Percentiles rank a stretch among this genome's conserved stretches.
Evolutionary conservation across 148 eudicot species (phyloP).

Genomic region (Mesembryanthemum crystallinum): DNA sequence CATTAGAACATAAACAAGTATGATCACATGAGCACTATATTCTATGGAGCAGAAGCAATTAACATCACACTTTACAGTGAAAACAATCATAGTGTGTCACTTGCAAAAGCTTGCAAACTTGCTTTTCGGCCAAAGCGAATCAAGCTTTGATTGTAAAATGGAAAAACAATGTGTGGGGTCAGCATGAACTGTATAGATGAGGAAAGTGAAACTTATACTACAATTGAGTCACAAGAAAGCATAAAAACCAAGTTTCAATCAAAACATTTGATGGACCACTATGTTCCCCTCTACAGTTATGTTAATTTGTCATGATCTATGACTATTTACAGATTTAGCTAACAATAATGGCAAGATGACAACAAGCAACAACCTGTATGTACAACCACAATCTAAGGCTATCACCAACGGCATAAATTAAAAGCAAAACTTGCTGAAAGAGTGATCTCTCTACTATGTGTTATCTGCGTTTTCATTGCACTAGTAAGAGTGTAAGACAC

Average conservation of each 20-base stretch:
- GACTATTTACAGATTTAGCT: neutral
- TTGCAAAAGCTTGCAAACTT: neutral
- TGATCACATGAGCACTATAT: neutral
- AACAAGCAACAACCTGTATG: neutral
- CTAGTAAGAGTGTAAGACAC: neutral
- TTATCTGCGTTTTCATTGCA: neutral
- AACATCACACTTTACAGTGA: neutral
- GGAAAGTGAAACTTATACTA: neutral
- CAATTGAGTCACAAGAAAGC: neutral
- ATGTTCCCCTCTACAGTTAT: slow-evolving; percentile 8
- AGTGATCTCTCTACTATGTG: neutral
- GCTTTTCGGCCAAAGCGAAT: neutral
- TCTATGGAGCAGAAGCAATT: neutral
- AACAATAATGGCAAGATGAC: slow-evolving; percentile 15
- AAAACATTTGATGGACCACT: slow-evolving; percentile 16
- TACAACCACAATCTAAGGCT: slow-evolving; percentile 11
- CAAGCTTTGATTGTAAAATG: neutral
- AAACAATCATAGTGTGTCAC: neutral
- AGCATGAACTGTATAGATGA: neutral
- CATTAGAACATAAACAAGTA: neutral
- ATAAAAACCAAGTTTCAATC: neutral
- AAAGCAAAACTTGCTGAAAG: neutral
- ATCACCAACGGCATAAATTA: neutral
- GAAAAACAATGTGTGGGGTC: neutral
- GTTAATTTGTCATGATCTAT: slow-evolving; percentile 15